Evolutionary conservation across 2,329 filamentous ascomycete species (phyloP).

Genomic region (Geoglossum cookeanum): DNA sequence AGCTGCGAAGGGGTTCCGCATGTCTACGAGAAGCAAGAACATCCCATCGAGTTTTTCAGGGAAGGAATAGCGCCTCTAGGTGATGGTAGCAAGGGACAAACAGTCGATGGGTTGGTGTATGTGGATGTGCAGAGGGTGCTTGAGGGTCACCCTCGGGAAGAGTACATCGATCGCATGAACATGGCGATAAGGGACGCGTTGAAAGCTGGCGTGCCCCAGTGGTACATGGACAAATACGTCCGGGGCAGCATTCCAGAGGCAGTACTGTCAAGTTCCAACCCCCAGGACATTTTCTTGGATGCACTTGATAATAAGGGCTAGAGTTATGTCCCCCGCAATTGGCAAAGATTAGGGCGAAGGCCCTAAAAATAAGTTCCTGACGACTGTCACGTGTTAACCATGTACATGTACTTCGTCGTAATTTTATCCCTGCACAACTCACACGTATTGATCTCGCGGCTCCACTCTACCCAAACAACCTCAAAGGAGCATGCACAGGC

Average conservation of each 20-base stretch:
- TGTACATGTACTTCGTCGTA: too few relatives aligned
- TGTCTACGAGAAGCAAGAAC: slow-evolving; percentile 21
- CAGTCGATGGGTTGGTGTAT: slow-evolving; percentile 22
- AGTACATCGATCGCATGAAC: slow-evolving; percentile 25
- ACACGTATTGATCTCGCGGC: too few relatives aligned
- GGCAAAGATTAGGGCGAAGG: too few relatives aligned
- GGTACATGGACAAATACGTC: not conserved
- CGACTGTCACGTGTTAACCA: too few relatives aligned
- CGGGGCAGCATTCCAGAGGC: not conserved
- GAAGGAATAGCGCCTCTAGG: not conserved
- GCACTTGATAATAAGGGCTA: too few relatives aligned
- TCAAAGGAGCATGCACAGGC: not conserved
- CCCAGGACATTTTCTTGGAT: too few relatives aligned
- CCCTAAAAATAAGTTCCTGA: too few relatives aligned
- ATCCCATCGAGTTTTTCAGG: slow-evolving; percentile 17
- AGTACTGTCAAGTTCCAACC: too few relatives aligned
- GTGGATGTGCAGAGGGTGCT: slow-evolving; percentile 18
- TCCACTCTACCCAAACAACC: too few relatives aligned
- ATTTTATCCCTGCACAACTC: too few relatives aligned
- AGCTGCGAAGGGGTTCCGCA: slow-evolving; percentile 24
- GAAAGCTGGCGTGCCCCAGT: not conserved
- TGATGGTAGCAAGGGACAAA: not conserved
- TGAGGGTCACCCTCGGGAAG: slow-evolving; percentile 21
- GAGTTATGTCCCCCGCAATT: too few relatives aligned
- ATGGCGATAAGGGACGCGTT: slow-evolving; percentile 20